phyloP scores from a whole-genome alignment of 208 protist genomes.

The Acanthamoeba quina region DNA sequence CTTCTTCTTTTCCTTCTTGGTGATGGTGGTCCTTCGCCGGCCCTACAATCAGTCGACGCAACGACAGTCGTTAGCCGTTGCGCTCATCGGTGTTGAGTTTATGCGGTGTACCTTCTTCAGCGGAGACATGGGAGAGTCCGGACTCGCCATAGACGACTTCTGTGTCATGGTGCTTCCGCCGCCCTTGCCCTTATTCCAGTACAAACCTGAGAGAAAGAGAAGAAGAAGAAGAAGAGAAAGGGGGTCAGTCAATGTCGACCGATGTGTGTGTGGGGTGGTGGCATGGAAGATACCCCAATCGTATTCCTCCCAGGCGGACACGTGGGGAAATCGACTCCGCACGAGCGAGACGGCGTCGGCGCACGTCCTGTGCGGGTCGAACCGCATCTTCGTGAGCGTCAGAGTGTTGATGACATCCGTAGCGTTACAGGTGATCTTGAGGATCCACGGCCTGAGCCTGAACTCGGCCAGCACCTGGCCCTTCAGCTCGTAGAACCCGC shows the following conservation, averaged over 20 bases:
- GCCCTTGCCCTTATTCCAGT: constrained; percentile 35
- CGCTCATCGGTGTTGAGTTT: not conserved
- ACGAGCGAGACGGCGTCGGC: constrained; percentile 68
- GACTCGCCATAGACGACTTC: not conserved
- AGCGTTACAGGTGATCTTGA: constrained; percentile 75
- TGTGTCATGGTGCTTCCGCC: not conserved
- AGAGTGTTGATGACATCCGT: constrained; percentile 75
- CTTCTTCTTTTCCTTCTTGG: constrained; percentile 53
- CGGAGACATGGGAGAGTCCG: constrained; percentile 24
- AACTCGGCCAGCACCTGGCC: constrained; percentile 70
- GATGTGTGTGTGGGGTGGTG: not conserved
- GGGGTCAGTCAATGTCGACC: not conserved
- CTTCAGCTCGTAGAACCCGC: constrained; percentile 65
- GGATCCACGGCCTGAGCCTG: constrained; percentile 71
- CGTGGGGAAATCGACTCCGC: constrained; percentile 67
- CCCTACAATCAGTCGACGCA: not conserved
- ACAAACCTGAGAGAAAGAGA: constrained; percentile 13
- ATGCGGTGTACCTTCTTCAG: constrained; percentile 22
- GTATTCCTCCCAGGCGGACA: constrained; percentile 75
- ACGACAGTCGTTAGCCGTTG: not conserved
- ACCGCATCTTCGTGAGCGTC: constrained; percentile 73
- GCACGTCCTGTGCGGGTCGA: constrained; percentile 67
- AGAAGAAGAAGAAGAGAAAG: not conserved
- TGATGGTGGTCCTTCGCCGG: constrained; percentile 43
- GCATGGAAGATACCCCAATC: constrained; percentile 59